Percentiles rank a stretch among this genome's conserved stretches.
Evolutionary conservation across 768 basidiomycete genomes (phyloP).

Genomic region (Xerocomellus dryophilus): DNA sequence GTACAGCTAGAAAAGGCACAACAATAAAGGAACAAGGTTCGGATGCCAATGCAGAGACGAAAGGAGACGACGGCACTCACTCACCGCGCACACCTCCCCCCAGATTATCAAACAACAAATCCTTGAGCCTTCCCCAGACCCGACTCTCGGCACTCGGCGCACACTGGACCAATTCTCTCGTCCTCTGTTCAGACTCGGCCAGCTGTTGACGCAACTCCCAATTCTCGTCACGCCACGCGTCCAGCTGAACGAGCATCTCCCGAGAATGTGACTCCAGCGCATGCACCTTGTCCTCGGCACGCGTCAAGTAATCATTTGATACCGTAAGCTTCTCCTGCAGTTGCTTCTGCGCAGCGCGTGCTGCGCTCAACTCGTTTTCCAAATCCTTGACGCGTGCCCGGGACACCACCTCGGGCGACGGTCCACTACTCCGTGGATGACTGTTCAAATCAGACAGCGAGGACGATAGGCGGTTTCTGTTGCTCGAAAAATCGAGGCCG

Average conservation of each 20-base stretch:
- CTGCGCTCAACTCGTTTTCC: conserved; percentile 24
- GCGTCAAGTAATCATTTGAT: conserved; percentile 14
- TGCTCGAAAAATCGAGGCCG: conserved; percentile 25
- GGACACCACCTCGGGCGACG: not conserved
- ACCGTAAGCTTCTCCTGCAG: conserved; percentile 20
- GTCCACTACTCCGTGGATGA: not conserved
- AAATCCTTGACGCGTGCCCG: conserved; percentile 18
- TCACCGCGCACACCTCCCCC: conserved; percentile 17
- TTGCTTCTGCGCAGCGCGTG: conserved; percentile 12
- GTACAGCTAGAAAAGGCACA: conserved; percentile 12
- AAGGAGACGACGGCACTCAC: conserved; percentile 10
- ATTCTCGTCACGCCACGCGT: conserved; percentile 20
- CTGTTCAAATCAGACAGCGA: not conserved
- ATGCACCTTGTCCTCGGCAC: conserved; percentile 14
- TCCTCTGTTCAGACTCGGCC: conserved; percentile 21
- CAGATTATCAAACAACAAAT: conserved; percentile 30
- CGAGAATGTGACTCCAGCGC: conserved; percentile 24
- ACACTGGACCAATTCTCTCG: conserved; percentile 16
- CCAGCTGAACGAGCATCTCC: conserved; percentile 17
- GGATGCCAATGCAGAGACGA: conserved; percentile 6
- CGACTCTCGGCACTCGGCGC: conserved; percentile 16
- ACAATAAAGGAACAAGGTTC: conserved; percentile 1
- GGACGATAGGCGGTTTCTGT: not conserved
- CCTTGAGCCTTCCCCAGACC: conserved; percentile 30
- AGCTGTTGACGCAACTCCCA: conserved; percentile 24